Conservation (phyloP, 2,329 filamentous ascomycete species). For the Didymella keratinophila region DNA sequence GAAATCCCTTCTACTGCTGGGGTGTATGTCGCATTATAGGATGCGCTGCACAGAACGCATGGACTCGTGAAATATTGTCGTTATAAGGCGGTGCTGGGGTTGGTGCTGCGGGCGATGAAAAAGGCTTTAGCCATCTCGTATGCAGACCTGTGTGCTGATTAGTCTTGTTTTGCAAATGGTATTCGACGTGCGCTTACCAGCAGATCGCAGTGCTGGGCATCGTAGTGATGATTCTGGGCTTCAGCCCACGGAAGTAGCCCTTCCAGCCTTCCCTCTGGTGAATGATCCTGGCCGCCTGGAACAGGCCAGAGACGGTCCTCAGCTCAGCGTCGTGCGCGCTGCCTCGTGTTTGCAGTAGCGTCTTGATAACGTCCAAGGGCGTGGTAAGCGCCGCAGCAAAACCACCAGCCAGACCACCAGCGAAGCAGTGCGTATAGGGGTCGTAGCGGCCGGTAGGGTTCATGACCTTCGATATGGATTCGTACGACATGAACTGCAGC, state of each 20-base stretch:
- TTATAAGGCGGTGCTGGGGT: conserved; percentile 37
- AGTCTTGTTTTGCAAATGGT: conserved; percentile 9
- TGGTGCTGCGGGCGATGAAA: conserved; percentile 60
- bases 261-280: conserved; percentile 81
- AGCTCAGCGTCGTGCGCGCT: conserved; percentile 82
- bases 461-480: conserved; percentile 92
- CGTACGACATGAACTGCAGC: conserved; percentile 96
- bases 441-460: conserved; percentile 88
- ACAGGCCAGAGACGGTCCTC: conserved; percentile 81
- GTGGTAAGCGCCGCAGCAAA: conserved; percentile 94
- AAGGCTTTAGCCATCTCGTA: conserved; percentile 75
- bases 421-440: conserved; percentile 90
- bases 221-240: conserved; percentile 89
- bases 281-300: conserved; percentile 80
- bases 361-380: conserved; percentile 98
- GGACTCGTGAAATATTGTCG: neutral
- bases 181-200: conserved; percentile 68
- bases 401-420: conserved; percentile 90
- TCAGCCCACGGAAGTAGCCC: conserved; percentile 93
- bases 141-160: conserved; percentile 60
- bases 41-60: conserved; percentile 16
- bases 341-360: conserved; percentile 91
- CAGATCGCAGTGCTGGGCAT: conserved; percentile 99
- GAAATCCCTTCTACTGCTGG: conserved; percentile 22
- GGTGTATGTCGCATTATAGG: conserved; percentile 25